These are phyloP conservation scores for Elongisporangium undulatum DNA, from an alignment of 352 stramenopile genomes.

Conservation along the genomic window DNA sequence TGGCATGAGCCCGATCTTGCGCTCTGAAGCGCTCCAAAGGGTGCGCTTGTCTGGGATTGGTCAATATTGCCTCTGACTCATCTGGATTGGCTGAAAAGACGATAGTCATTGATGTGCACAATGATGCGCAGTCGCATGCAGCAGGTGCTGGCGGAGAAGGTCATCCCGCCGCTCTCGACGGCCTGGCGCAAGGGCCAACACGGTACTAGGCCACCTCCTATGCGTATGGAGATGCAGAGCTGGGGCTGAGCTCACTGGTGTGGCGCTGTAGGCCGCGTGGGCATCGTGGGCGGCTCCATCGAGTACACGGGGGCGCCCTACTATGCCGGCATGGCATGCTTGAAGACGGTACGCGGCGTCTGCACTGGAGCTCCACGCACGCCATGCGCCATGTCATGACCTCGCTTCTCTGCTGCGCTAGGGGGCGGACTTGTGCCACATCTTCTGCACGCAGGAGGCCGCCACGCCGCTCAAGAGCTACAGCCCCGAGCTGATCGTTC, in stretches of 20 bases:
- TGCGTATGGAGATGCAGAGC: not conserved
- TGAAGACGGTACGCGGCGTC: constrained; percentile 68
- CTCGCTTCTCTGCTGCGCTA: constrained; percentile 9
- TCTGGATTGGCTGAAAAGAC: not conserved
- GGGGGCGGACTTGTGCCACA: constrained; percentile 93
- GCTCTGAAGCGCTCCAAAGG: not conserved
- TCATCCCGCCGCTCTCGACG: constrained; percentile 66
- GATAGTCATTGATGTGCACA: not conserved
- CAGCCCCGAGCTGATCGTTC: constrained; percentile 96
- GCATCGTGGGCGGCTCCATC: constrained; percentile 93
- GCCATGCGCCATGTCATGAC: too few species aligned
- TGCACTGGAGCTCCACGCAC: not conserved
- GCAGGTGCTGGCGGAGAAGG: constrained; percentile 25
- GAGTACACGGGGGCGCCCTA: constrained; percentile 98
- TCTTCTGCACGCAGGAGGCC: constrained; percentile 94
- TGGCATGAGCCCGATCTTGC: constrained; percentile 1
- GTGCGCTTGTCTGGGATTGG: not conserved
- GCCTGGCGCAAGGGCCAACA: constrained; percentile 75
- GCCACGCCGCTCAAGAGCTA: constrained; percentile 97
- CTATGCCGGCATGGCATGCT: constrained; percentile 92
- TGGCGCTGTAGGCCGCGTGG: constrained; percentile 68
- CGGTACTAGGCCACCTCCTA: constrained; percentile 18
- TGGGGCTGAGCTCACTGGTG: not conserved
- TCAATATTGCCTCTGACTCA: not conserved
- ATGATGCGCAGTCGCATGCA: constrained; percentile 6